Percentiles rank a stretch among this genome's conserved stretches.
Conservation (phyloP, 345 rosid species). For the Linum lewisii region DNA sequence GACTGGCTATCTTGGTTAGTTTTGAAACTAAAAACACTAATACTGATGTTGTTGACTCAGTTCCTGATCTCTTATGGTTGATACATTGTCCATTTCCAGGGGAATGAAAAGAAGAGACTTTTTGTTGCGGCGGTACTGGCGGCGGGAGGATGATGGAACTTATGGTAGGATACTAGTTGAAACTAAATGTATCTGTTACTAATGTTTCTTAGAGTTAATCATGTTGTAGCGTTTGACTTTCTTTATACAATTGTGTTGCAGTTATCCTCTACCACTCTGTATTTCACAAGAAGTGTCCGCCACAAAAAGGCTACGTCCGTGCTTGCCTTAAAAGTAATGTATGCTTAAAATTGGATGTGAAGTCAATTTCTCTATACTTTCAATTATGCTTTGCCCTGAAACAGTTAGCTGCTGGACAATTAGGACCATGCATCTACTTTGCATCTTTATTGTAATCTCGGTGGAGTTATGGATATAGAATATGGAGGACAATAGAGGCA, state of each 20-base stretch:
- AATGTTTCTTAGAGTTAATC: slow-evolving; percentile 8
- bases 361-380: slow-evolving; percentile 8
- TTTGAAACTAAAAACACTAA: slow-evolving; percentile 3
- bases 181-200: slow-evolving; percentile 8
- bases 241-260: slow-evolving; percentile 27
- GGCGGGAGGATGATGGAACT: slow-evolving; percentile 96
- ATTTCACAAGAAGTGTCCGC: slow-evolving; percentile 79
- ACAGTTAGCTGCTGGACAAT: no score
- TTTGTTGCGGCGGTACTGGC: slow-evolving; percentile 81
- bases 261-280: slow-evolving; percentile 93
- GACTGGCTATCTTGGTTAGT: slow-evolving; percentile 87
- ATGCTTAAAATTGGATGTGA: slow-evolving; percentile 39
- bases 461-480: no score
- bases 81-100: slow-evolving; percentile 33
- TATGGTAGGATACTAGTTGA: slow-evolving; percentile 44
- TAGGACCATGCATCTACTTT: neutral
- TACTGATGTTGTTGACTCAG: neutral
- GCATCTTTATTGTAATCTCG: neutral
- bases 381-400: neutral
- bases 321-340: slow-evolving; percentile 98
- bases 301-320: slow-evolving; percentile 69
- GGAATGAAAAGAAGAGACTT: slow-evolving; percentile 82
- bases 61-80: slow-evolving; percentile 10
- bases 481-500: neutral
- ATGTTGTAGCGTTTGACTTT: slow-evolving; percentile 14